Base-by-base conservation (phyloP, 305 asterid genomes). In the Lippia alba region DNA sequence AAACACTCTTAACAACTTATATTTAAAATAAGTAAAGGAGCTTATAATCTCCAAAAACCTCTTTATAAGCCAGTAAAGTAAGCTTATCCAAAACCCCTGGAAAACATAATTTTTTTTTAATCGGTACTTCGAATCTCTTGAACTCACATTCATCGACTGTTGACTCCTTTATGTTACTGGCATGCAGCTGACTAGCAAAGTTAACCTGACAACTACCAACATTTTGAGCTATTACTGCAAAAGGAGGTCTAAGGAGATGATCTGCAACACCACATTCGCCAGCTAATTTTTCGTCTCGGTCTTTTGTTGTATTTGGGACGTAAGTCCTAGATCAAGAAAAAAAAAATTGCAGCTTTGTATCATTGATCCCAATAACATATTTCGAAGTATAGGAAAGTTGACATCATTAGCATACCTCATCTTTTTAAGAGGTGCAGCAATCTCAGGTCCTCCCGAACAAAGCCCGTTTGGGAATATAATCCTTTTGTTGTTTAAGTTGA, bases 401-500 rank as follows among this genome's bases (percentile, higher is more conserved):
- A 66, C 19, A 67, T 58, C 48, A 4, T 36, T 53, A 44, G 12
- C 66, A 67, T 78, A 95, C 99, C 98, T 86, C 75, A 81, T 86
- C 83, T 82, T 92, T 81, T 90, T 90, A 72, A 81, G 79, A 78
- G 91, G 82, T 6, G 73, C 86, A 64, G 68, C 79, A 71, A 62
- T 74, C 78, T 87, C 93, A 19, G 88, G 69, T 63, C 82, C 84
- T 67, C 75, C 85, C 63, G 81, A 11, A 71, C 53, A 73, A 45
- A 75, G 56, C 51, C 82, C 88, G 78, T 59, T 74, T 8, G 89
- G 91, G 73, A 88, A 92, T 79, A 90, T 76, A 39, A 86, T 84
- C 85, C 97, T 87, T 85, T 93, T 87, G 84, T 92, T 87, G 91
- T 84, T 89, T 69, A 89, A 78, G 80, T 89, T 89, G 80, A 91